Evolutionary conservation across 305 asterid genomes (phyloP).

Genomic region (Fraxinus nigra): DNA sequence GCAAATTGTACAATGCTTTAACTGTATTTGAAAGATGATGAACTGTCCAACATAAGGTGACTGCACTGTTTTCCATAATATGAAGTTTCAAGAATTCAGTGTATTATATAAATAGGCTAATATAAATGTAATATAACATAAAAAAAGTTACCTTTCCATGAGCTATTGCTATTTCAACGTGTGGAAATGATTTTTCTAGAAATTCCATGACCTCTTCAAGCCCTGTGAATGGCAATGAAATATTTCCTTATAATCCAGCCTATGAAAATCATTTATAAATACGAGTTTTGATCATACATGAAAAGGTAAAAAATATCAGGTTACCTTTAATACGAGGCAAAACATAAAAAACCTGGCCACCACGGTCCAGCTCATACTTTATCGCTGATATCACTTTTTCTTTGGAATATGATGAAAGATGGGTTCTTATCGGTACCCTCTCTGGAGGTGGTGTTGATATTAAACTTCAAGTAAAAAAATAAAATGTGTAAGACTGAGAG

Average conservation of each 20-base stretch:
- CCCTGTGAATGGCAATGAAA: conserved; percentile 47
- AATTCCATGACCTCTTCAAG: conserved; percentile 92
- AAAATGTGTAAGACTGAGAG: conserved; percentile 8
- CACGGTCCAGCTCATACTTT: conserved; percentile 82
- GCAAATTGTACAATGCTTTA: neutral
- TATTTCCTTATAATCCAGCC: conserved; percentile 25
- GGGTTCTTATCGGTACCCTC: conserved; percentile 93
- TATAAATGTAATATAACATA: conserved; percentile 8
- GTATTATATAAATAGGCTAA: conserved; percentile 4
- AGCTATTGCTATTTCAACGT: conserved; percentile 86
- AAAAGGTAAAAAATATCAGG: conserved; percentile 13
- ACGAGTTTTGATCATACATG: conserved; percentile 1
- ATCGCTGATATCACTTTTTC: conserved; percentile 79
- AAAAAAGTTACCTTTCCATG: conserved; percentile 81
- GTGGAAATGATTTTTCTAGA: conserved; percentile 64
- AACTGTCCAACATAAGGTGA: neutral
- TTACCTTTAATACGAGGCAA: conserved; percentile 96
- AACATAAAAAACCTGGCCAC: conserved; percentile 91
- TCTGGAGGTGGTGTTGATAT: conserved; percentile 96
- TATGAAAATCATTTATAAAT: conserved; percentile 18
- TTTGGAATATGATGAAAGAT: conserved; percentile 73
- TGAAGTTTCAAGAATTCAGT: conserved; percentile 6
- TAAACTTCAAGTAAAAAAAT: conserved; percentile 56
- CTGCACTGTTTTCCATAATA: neutral
- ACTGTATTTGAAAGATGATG: neutral